These are phyloP conservation scores for Pichia sp. DNA, from an alignment of 1,139 yeast genomes.

Conservation along the genomic window DNA sequence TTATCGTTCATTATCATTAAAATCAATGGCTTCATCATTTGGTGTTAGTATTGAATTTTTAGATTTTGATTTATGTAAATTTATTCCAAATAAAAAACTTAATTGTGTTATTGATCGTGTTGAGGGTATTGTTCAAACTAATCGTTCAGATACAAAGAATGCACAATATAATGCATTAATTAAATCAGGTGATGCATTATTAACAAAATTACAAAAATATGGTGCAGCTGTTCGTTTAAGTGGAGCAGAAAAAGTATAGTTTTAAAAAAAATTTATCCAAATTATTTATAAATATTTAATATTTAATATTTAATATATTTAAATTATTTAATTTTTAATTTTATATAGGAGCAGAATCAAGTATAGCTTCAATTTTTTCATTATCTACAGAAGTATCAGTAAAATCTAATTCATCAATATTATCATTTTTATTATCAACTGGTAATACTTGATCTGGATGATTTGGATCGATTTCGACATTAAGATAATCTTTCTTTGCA, in stretches of 20 bases:
- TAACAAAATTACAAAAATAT: constrained; percentile 92
- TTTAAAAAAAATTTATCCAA: neutral
- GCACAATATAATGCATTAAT: constrained; percentile 85
- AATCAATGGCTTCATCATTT: constrained; percentile 92
- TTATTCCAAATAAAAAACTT: constrained; percentile 87
- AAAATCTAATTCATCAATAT: constrained; percentile 1
- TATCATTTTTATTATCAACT: constrained; percentile 2
- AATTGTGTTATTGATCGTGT: constrained; percentile 96
- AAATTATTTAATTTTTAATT: neutral
- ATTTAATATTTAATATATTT: neutral
- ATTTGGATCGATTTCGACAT: constrained; percentile 6
- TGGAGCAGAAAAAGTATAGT: constrained; percentile 72
- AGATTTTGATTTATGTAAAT: constrained; percentile 74
- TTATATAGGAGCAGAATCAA: constrained; percentile 8
- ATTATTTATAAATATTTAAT: neutral
- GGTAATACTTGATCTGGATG: constrained; percentile 11
- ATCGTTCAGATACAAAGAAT: constrained; percentile 93
- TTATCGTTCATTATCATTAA: constrained; percentile 81
- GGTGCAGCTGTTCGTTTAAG: constrained; percentile 96
- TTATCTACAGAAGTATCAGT: constrained; percentile 1
- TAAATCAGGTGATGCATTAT: constrained; percentile 86
- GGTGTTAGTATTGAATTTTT: constrained; percentile 82
- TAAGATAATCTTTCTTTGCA: constrained; percentile 4
- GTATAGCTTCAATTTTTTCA: constrained; percentile 6
- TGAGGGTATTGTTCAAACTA: constrained; percentile 91